A percentile compares a stretch with the other conserved stretches of the same genome.
Evolutionary conservation across 352 stramenopile species (phyloP).

Genomic region (Globisporangium ultimum): DNA sequence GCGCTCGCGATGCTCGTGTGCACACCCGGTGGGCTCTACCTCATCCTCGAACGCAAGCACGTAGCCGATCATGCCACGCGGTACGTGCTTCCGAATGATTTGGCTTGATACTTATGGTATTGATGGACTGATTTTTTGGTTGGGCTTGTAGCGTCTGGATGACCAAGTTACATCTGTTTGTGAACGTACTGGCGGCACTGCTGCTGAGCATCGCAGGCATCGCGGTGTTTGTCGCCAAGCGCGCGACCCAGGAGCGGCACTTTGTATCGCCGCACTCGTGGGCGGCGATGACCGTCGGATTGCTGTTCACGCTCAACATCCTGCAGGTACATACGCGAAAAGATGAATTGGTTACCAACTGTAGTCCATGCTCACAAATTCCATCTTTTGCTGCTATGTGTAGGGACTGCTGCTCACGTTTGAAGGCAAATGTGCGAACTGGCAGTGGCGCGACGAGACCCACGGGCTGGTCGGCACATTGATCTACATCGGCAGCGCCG

Average conservation of each 20-base stretch:
- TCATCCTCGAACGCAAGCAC: slow-evolving; percentile 50
- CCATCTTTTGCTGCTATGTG: background rate
- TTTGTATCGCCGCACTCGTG: slow-evolving; percentile 52
- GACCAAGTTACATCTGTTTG: slow-evolving; percentile 51
- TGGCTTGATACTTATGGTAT: background rate
- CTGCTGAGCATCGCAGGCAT: slow-evolving; percentile 35
- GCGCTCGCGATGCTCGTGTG: slow-evolving; percentile 49
- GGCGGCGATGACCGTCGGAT: slow-evolving; percentile 39
- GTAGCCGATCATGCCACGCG: slow-evolving; percentile 34
- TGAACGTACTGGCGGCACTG: slow-evolving; percentile 37
- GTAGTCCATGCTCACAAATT: too few relatives aligned
- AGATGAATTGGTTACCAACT: too few relatives aligned
- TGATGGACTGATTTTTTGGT: slow-evolving; percentile 1
- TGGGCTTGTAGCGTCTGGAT: slow-evolving; percentile 37
- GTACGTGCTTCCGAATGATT: slow-evolving; percentile 13
- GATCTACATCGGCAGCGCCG: slow-evolving; percentile 45
- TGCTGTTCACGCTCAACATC: slow-evolving; percentile 65
- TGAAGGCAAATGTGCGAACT: slow-evolving; percentile 44
- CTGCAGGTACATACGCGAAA: slow-evolving; percentile 27
- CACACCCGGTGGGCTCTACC: slow-evolving; percentile 50
- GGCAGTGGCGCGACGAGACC: slow-evolving; percentile 75
- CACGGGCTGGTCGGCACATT: slow-evolving; percentile 56
- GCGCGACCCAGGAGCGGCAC: slow-evolving; percentile 22
- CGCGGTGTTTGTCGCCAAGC: slow-evolving; percentile 39
- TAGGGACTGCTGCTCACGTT: slow-evolving; percentile 60